Evolutionary conservation across 257 asterid species (phyloP), one percentile per base, ranked within the genome.

Genomic region (Cruciata laevipes): DNA sequence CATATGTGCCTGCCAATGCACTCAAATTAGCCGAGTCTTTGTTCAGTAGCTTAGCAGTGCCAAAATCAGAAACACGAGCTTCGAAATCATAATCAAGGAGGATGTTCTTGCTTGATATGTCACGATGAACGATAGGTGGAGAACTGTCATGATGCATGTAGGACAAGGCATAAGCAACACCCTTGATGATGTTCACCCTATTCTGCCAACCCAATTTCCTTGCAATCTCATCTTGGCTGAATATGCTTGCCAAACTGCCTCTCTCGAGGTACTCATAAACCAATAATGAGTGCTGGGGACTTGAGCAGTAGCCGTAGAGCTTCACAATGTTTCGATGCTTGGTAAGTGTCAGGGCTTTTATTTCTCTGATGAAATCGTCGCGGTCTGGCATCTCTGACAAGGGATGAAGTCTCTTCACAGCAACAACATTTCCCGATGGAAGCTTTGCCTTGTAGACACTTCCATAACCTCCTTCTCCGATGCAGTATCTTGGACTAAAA

Each of bases 41-140:
- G 52, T 52, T 72, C 70, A 78, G 35, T 21, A 75, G 44, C 65
- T 60, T 81, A 2, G 85, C 83, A 24, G 79, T 75, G 24, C 83
- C 85, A 68, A 81, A 81, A 64, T 78, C 85, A 18, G 81, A 73
- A 52, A 81, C 67, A 21, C 69, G 75, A 59, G 86, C 81, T 35
- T 75, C 75, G 14, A 59, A 66, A 57, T 78, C 79, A 17, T 14
- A 65, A 67, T 81, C 80, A n/a, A 81, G 59, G 23, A 81, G 59
- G 18, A 81, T 44, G 63, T 77, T 81, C 11, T 77, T 81, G 78
- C 80, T 75, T 5, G 85, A 68, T 65, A 81, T 75, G 40, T 81
- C 82, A 3, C 82, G 72, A 59, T 83, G 88, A 73, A 83, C 67
- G 8, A 83, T 76, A 12, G 84, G 81, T 67, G 86, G 84, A 10